phyloP scores from a whole-genome alignment of 768 basidiomycete genomes.

The Mycena rebaudengoi region DNA sequence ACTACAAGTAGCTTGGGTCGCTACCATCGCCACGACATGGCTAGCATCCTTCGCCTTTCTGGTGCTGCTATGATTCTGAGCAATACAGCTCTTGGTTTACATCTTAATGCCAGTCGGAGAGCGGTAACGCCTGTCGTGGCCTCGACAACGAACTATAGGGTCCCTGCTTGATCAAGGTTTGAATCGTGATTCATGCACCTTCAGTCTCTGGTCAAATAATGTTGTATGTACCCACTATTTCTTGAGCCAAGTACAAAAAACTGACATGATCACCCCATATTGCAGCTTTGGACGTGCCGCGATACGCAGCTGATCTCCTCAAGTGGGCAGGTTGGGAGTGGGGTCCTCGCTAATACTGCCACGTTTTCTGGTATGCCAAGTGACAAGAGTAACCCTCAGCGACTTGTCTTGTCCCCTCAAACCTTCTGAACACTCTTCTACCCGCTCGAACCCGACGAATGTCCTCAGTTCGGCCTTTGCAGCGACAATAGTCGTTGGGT shows the following conservation, averaged over 20 bases:
- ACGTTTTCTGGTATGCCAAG: constrained; percentile 5
- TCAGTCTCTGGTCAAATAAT: constrained; percentile 8
- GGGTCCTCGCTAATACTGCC: constrained; percentile 14
- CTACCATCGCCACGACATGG: too few species aligned
- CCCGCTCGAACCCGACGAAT: constrained; percentile 22
- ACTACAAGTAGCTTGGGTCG: too few species aligned
- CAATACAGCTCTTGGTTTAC: not conserved
- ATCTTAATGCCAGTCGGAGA: not conserved
- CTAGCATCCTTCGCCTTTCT: not conserved
- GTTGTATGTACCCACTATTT: not conserved
- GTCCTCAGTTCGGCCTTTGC: constrained; percentile 8
- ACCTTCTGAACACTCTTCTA: constrained; percentile 12
- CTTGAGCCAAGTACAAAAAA: too few species aligned
- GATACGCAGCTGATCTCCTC: constrained; percentile 13
- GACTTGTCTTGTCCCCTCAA: constrained; percentile 10
- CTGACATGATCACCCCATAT: not conserved
- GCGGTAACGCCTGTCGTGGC: constrained; percentile 16
- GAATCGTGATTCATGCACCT: constrained; percentile 21
- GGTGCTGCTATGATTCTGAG: not conserved
- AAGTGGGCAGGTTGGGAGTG: not conserved
- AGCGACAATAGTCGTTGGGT: constrained; percentile 23
- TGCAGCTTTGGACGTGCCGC: constrained; percentile 24
- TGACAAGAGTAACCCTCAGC: not conserved
- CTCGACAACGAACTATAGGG: constrained; percentile 22
- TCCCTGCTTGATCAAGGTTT: not conserved